Evolutionary conservation across 2,329 filamentous ascomycete genomes (phyloP), one percentile per base, ranked within the genome.

Genomic region (Dactylonectria macrodidyma): DNA sequence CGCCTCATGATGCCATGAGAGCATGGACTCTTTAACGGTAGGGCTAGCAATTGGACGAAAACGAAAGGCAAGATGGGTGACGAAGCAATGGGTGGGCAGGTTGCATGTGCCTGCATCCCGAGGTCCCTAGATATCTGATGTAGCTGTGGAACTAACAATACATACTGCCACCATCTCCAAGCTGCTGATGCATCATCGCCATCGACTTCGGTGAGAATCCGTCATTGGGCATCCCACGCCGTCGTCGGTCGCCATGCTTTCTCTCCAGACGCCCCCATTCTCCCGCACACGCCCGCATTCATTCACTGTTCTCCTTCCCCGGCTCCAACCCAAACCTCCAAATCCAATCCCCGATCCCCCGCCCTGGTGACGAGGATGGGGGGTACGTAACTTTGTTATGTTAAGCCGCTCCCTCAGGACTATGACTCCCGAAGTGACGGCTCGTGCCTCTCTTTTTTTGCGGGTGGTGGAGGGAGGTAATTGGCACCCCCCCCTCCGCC

Each of bases 1-100:
- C 64, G 64, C 59, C 64, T 66, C 64, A 62, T 59, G 64, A 66
- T 66, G 59, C 64, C 64, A 66, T 66, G 44, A 62, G 24, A 44
- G 57, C 38, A 44, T 30, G 38, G 46, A 41, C 34, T n/a, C 33
- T 59, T 38, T 19, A 19, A 19, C 26, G 55, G 19, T 46, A 57
- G 41, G 41, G 41, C 41, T n/a, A 44, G 41, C 41, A 44, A 44
- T 19, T 14, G 41, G 26, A 30, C 26, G 26, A 30, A 30, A 30
- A 44, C n/a, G 41, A 44, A 14, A n/a, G 41, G 41, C 41, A 30
- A 7, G 41, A 44, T 3, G 16, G 41, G 14, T 19, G 41, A 19
- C n/a, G 19, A 47, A 19, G 44, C n/a, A 19, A 16, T n/a, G 36
- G n/a, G 19, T 26, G 26, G 10, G 12, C 46, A 58, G 47, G 56